These are phyloP conservation scores for Smittium culicis DNA, from an alignment of 371 early-diverging fungal genomes.

Conservation along the genomic window DNA sequence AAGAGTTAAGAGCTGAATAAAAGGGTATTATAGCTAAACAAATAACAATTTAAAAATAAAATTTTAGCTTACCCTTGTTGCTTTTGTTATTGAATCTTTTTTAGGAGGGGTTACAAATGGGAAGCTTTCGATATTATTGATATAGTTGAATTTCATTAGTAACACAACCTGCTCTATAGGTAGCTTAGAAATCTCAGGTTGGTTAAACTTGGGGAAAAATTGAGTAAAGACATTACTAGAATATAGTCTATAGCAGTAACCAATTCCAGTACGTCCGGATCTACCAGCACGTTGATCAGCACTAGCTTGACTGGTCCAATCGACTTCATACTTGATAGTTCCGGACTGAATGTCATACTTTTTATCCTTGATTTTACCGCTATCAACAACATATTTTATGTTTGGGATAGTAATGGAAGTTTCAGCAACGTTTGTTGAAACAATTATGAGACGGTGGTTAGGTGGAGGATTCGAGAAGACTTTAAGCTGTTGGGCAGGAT, in stretches of 20 bases:
- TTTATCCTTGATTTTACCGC: conserved; percentile 88
- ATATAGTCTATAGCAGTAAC: conserved; percentile 95
- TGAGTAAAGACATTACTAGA: conserved; percentile 87
- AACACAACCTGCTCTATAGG: conserved; percentile 93
- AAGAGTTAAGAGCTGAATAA: too few species aligned
- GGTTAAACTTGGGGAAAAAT: conserved; percentile 70
- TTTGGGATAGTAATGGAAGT: conserved; percentile 98
- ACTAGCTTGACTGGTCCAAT: conserved; percentile 88
- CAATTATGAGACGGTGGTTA: conserved; percentile 82
- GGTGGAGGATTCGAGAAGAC: conserved; percentile 79
- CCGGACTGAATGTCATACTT: conserved; percentile 63
- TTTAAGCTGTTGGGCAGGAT: conserved; percentile 34
- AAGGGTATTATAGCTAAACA: too few species aligned
- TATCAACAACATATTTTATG: conserved; percentile 95
- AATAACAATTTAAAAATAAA: too few species aligned
- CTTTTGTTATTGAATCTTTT: too few species aligned
- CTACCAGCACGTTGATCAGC: conserved; percentile 97
- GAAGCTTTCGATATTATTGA: conserved; percentile 85
- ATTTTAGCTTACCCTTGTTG: too few species aligned
- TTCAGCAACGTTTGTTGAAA: conserved; percentile 99
- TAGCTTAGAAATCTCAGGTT: conserved; percentile 88
- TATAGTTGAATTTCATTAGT: conserved; percentile 90
- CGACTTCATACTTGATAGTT: conserved; percentile 74
- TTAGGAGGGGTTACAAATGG: conserved; percentile 89
- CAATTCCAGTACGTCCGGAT: conserved; percentile 94